Evolutionary conservation across 352 stramenopile species (phyloP).

Genomic region (Globisporangium orthogonon): DNA sequence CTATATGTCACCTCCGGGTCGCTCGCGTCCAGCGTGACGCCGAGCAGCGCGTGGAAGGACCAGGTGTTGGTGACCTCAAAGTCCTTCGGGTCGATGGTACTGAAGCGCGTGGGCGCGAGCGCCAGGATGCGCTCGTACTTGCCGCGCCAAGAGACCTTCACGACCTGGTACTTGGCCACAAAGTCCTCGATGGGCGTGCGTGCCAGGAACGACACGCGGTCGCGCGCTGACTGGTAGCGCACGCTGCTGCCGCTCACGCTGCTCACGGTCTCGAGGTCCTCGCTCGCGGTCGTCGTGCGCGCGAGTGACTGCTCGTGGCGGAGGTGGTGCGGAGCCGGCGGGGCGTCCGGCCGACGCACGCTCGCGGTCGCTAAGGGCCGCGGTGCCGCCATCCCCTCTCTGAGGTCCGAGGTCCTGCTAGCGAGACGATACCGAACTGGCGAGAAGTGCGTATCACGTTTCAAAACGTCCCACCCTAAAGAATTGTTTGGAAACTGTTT

Average conservation of each 20-base stretch:
- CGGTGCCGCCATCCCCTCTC: conserved; percentile 2
- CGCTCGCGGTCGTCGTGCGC: conserved; percentile 1
- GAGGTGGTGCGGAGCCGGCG: not conserved
- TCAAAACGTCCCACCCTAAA: too few relatives aligned
- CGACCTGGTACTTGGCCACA: conserved; percentile 78
- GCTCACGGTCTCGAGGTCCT: conserved; percentile 3
- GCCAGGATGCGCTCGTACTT: conserved; percentile 87
- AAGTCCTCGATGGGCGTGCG: conserved; percentile 72
- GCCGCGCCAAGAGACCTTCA: conserved; percentile 79
- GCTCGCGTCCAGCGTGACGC: conserved; percentile 47
- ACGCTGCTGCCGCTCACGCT: conserved; percentile 2
- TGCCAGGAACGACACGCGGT: conserved; percentile 28
- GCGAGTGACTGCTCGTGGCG: conserved; percentile 7
- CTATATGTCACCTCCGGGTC: conserved; percentile 24
- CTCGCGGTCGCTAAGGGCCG: not conserved
- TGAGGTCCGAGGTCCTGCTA: not conserved
- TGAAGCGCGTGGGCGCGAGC: conserved; percentile 73
- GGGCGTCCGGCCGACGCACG: conserved; percentile 7
- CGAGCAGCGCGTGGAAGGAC: conserved; percentile 49
- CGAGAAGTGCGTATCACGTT: too few relatives aligned
- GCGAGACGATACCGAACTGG: not conserved
- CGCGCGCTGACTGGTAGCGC: conserved; percentile 15
- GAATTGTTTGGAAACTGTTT: too few relatives aligned
- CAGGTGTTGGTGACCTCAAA: conserved; percentile 88
- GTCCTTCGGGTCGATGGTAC: conserved; percentile 80